Evolutionary conservation across 2,329 filamentous ascomycete species (phyloP), one percentile per base, ranked within the genome.

Genomic region (Sphaerulina populicola): DNA sequence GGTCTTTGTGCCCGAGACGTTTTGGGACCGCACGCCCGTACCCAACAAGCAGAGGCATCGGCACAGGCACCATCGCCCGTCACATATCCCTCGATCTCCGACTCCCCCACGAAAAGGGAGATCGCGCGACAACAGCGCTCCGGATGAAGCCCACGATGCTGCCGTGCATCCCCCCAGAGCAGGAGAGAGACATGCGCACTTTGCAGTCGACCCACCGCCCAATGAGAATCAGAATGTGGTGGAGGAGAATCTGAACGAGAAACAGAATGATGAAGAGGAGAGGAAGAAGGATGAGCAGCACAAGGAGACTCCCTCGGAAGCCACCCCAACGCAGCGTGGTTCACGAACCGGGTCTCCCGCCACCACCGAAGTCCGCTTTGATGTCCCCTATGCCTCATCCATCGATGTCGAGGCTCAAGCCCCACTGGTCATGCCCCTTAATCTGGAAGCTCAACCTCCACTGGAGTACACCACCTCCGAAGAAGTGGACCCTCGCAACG

Each of bases 1-100:
- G 66, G 75, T 96, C 53, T 94, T 95, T 61, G 87, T 95, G 0
- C 91, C 91, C 0, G 91, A 97, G 70, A 95, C 89, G 0, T 96
- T 95, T 59, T 97, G 91, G 91, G 89, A 96, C 67, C 77, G 91
- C 43, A 84, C 85, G 2, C 89, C 90, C 7, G 70, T 72, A 29
- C 72, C 77, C 30, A 66, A 71, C 41, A 70, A 70, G 55, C 53
- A 51, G 11, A 51, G 44, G 27, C 48, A 40, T 11, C 53, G 38
- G 21, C 27, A 31, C 3, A 27, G 40, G n/a, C 51, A 51, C 41
- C 44, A 27, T 27, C 63, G 56, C 42, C 47, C 57, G 27, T 52
- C 56, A 10, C 44, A 53, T 14, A 45, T 53, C 30, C 44, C 49
- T 2, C 55, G 48, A 27, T 52, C 55, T 14, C 29, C 52, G 2